Conservation (phyloP, 1,284 basidiomycete species). For the Moesziomyces antarcticus region DNA sequence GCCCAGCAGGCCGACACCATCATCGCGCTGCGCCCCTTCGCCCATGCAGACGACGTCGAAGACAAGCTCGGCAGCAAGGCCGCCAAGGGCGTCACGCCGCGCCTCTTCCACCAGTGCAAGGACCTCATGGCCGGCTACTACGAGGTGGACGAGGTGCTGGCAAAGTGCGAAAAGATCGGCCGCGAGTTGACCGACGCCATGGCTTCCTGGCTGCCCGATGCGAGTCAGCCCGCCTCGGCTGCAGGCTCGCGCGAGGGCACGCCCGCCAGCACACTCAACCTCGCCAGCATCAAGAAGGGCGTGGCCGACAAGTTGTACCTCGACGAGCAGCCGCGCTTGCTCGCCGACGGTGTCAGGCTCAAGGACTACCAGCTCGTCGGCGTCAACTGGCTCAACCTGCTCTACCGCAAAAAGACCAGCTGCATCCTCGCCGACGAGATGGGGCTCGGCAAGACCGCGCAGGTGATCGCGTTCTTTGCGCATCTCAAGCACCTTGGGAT, state of each 20-base stretch:
- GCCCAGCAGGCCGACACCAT: constrained; percentile 84
- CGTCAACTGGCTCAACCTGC: constrained; percentile 94
- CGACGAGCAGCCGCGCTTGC: constrained; percentile 77
- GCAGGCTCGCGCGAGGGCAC: constrained; percentile 40
- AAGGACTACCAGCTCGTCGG: constrained; percentile 98
- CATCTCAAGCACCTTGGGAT: constrained; percentile 82
- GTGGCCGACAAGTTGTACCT: constrained; percentile 71
- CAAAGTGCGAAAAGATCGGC: constrained; percentile 88
- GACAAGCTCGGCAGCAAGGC: constrained; percentile 77
- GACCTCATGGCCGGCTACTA: constrained; percentile 87
- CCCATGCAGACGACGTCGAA: constrained; percentile 75
- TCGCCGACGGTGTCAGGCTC: constrained; percentile 79
- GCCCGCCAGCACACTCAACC: constrained; percentile 42
- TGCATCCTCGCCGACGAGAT: constrained; percentile 89
- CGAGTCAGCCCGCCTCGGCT: constrained; percentile 58
- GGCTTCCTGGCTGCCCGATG: constrained; percentile 75
- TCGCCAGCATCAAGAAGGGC: constrained; percentile 50
- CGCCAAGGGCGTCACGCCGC: constrained; percentile 89
- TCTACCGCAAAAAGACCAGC: constrained; percentile 83
- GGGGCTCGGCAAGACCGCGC: constrained; percentile 94
- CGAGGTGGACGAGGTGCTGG: constrained; percentile 87
- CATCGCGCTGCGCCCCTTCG: constrained; percentile 83
- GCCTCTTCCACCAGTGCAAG: constrained; percentile 89
- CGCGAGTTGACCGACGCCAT: constrained; percentile 75
- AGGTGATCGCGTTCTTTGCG: constrained; percentile 96